phyloP scores from a whole-genome alignment of 768 basidiomycete species.

The Suillus occidentalis region DNA sequence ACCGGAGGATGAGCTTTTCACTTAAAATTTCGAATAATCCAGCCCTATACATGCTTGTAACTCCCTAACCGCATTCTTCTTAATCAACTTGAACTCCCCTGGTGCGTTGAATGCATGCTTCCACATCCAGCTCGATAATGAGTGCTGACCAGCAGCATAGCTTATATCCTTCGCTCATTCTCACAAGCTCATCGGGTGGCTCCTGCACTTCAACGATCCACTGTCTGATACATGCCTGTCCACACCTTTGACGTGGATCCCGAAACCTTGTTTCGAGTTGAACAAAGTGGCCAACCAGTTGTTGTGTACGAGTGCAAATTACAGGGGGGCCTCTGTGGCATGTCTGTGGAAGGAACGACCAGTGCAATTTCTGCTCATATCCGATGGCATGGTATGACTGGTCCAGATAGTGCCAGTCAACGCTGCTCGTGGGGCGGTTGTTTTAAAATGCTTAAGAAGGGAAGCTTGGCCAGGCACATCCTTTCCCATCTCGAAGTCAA shows the following conservation, averaged over 20 bases:
- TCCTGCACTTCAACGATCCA: not conserved
- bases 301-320: not conserved
- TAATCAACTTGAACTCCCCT: not conserved
- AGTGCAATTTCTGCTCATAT: conserved; percentile 7
- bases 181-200: not conserved
- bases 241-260: not conserved
- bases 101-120: not conserved
- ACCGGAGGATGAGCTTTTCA: not conserved
- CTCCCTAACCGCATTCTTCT: not conserved
- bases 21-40: not conserved
- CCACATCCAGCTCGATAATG: not conserved
- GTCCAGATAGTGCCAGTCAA: not conserved
- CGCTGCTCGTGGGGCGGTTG: conserved; percentile 7
- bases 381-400: conserved; percentile 3
- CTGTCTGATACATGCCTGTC: not conserved
- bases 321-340: not conserved
- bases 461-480: conserved; percentile 9
- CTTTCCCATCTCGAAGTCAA: conserved; percentile 8
- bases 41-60: not conserved
- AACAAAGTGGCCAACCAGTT: not conserved
- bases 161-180: not conserved
- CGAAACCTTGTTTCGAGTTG: not conserved
- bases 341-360: conserved; percentile 5
- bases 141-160: not conserved
- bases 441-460: not conserved